phyloP scores from a whole-genome alignment of 371 early-diverging fungal genomes.

The Lichtheimia ramosa region DNA sequence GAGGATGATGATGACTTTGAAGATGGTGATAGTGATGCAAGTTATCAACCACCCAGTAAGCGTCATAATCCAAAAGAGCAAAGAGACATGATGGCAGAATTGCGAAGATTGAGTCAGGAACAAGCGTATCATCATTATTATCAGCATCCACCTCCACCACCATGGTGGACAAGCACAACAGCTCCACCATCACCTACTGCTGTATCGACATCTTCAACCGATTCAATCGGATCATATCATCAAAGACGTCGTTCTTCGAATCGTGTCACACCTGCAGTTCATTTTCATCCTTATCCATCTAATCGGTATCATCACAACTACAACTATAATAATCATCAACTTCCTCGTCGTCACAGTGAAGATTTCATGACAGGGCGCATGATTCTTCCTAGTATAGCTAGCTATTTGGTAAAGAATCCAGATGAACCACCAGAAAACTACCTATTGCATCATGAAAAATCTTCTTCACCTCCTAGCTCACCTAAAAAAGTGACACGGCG shows the following conservation, averaged over 20 bases:
- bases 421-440: constrained; percentile 39
- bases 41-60: constrained; percentile 15
- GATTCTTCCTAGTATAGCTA: constrained; percentile 37
- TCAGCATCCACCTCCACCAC: constrained; percentile 8
- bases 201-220: not conserved
- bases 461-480: not conserved
- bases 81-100: constrained; percentile 85
- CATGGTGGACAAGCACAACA: not conserved
- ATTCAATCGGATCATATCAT: constrained; percentile 3
- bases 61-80: constrained; percentile 37
- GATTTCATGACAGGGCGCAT: constrained; percentile 16
- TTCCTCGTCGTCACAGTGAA: constrained; percentile 14
- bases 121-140: constrained; percentile 40
- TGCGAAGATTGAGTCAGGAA: constrained; percentile 86
- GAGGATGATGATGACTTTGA: constrained; percentile 23
- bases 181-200: constrained; percentile 8
- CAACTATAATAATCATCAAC: not conserved
- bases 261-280: constrained; percentile 23
- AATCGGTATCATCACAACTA: constrained; percentile 9
- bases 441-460: constrained; percentile 12
- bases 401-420: constrained; percentile 34
- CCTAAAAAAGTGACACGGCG: constrained; percentile 21
- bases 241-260: constrained; percentile 5
- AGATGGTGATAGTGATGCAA: constrained; percentile 20
- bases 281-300: constrained; percentile 28